A percentile compares a stretch with the other conserved stretches of the same genome.
Conservation (phyloP, 768 basidiomycete species). For the Tricholoma terreum region DNA sequence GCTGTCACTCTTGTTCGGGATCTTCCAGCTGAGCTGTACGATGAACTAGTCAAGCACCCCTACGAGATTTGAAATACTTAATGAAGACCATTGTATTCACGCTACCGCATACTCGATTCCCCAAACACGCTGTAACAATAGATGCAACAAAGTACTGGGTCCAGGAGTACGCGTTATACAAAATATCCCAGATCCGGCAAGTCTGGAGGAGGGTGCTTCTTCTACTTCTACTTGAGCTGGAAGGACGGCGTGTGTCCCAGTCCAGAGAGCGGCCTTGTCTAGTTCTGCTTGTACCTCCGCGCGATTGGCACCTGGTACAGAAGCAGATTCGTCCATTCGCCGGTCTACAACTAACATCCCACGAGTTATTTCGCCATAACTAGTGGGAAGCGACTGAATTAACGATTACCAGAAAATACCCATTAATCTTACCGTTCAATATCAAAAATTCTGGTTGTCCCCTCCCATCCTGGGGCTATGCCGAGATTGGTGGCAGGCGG, state of each 20-base stretch:
- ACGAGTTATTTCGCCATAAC: slow-evolving; percentile 74
- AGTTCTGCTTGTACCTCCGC: slow-evolving; percentile 56
- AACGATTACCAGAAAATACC: neutral
- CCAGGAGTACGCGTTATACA: slow-evolving; percentile 69
- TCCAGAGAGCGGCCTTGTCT: slow-evolving; percentile 29
- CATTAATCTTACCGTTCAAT: slow-evolving; percentile 57
- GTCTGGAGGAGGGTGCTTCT: slow-evolving; percentile 9
- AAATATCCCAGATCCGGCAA: slow-evolving; percentile 33
- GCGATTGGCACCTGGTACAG: slow-evolving; percentile 64
- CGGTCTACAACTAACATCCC: slow-evolving; percentile 88
- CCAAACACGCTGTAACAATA: slow-evolving; percentile 60
- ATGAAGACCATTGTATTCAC: neutral
- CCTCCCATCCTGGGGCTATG: slow-evolving; percentile 54
- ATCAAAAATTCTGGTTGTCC: slow-evolving; percentile 51
- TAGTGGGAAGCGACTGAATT: neutral
- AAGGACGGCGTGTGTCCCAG: slow-evolving; percentile 48
- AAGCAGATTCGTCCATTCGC: slow-evolving; percentile 60
- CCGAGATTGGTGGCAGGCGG: slow-evolving; percentile 43
- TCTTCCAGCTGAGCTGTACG: slow-evolving; percentile 81
- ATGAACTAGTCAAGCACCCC: slow-evolving; percentile 86
- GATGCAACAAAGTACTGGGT: slow-evolving; percentile 40
- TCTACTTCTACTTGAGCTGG: slow-evolving; percentile 57
- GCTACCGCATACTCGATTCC: slow-evolving; percentile 21
- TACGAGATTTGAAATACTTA: slow-evolving; percentile 47
- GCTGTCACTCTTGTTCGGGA: slow-evolving; percentile 93